Conservation (phyloP, 2,329 filamentous ascomycete genomes). For the Fusarium heterosporum region DNA sequence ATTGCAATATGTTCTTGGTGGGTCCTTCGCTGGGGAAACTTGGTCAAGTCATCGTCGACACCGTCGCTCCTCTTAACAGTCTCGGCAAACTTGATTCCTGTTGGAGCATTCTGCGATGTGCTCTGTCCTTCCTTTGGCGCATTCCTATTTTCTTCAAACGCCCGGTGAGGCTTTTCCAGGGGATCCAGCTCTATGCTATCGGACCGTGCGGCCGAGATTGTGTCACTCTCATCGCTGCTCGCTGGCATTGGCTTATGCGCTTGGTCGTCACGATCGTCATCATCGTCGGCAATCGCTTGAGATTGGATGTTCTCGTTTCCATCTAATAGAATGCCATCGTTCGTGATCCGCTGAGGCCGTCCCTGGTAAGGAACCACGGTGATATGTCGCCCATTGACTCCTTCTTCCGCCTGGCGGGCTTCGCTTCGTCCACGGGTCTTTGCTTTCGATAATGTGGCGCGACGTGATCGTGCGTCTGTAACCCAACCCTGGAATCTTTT, state of each 20-base stretch:
- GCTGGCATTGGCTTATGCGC: slow-evolving; percentile 35
- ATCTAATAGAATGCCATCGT: slow-evolving; percentile 68
- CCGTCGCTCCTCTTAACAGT: slow-evolving; percentile 72
- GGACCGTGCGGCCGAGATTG: slow-evolving; percentile 47
- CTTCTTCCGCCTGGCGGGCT: slow-evolving; percentile 64
- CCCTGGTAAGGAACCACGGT: slow-evolving; percentile 71
- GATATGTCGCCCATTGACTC: slow-evolving; percentile 75
- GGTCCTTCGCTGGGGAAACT: slow-evolving; percentile 58
- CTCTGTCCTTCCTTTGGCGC: slow-evolving; percentile 13
- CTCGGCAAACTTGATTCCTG: slow-evolving; percentile 74
- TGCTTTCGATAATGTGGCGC: slow-evolving; percentile 73
- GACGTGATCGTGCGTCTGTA: slow-evolving; percentile 74
- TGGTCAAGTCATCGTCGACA: slow-evolving; percentile 60
- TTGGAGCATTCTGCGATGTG: slow-evolving; percentile 34
- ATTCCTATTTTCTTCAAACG: slow-evolving; percentile 24
- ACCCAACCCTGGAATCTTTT: slow-evolving; percentile 91
- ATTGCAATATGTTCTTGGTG: slow-evolving; percentile 89
- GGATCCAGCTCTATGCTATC: slow-evolving; percentile 44
- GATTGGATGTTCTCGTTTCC: slow-evolving; percentile 40
- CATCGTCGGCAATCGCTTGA: slow-evolving; percentile 45
- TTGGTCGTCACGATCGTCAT: slow-evolving; percentile 50
- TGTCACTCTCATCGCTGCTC: slow-evolving; percentile 55
- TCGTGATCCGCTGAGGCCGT: slow-evolving; percentile 67
- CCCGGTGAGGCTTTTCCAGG: slow-evolving; percentile 37
- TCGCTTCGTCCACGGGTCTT: slow-evolving; percentile 63